Conservation (phyloP, 441 rosid species). For the Aleurites moluccanus region DNA sequence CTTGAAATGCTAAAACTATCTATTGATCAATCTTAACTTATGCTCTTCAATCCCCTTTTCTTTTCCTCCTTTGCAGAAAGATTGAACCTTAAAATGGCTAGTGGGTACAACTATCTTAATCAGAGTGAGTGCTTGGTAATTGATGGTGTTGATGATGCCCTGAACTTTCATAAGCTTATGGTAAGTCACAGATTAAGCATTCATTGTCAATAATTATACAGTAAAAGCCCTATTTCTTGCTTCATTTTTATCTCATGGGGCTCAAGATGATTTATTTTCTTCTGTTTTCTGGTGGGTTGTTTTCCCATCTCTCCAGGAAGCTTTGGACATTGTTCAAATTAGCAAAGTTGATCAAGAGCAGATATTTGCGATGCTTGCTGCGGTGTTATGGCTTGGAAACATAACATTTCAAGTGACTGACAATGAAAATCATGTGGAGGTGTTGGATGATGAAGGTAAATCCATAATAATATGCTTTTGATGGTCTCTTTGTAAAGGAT, state of each 20-base stretch:
- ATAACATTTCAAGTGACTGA: conserved; percentile 69
- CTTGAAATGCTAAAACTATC: conserved; percentile 5
- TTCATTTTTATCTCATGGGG: conserved; percentile 18
- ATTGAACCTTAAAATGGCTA: conserved; percentile 72
- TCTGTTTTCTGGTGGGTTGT: conserved; percentile 11
- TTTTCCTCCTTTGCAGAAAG: conserved; percentile 51
- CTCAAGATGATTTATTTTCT: conserved; percentile 17
- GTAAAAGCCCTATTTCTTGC: conserved; percentile 13
- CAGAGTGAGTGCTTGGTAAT: conserved; percentile 84
- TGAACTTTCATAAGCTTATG: conserved; percentile 62
- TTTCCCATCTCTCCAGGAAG: conserved; percentile 55
- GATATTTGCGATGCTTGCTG: conserved; percentile 76
- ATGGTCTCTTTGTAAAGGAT: conserved; percentile 10
- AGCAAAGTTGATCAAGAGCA: conserved; percentile 74
- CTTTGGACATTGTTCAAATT: conserved; percentile 70
- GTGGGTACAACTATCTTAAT: conserved; percentile 77
- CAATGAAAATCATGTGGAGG: conserved; percentile 85
- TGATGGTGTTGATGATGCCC: conserved; percentile 75
- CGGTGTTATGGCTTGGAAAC: conserved; percentile 88
- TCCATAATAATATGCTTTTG: background rate
- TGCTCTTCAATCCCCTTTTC: background rate
- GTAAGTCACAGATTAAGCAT: conserved; percentile 40
- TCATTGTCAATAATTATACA: background rate
- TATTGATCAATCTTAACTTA: background rate
- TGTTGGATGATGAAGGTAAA: conserved; percentile 76